Evolutionary conservation across 208 protist genomes (phyloP), one percentile per base, ranked within the genome.

Genomic region (Crithidia brevicula): DNA sequence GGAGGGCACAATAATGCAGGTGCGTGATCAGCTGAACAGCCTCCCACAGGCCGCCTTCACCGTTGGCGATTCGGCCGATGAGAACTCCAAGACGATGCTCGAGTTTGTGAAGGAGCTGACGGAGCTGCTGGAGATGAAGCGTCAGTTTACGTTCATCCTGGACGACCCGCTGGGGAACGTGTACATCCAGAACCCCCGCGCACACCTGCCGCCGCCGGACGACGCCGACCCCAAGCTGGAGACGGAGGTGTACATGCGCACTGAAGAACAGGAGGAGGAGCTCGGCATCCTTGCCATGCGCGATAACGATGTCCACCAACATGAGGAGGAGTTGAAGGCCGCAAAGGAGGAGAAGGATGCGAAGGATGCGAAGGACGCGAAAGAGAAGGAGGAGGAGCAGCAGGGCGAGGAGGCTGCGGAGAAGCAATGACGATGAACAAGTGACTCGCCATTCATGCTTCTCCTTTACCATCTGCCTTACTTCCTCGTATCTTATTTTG

Each of bases 111-210:
- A 86, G 22, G 88, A 97, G 43, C 72, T 98, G 4, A 68, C 92
- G 23, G 72, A 88, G 16, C 71, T 97, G 16, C 54, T 94, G 22
- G 52, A 79, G 11, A 36, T 89, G 20, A 83, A 90, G 65, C 74
- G 66, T 30, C 67, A 72, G 15, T 98, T 98, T 63, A 98, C 96
- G 7, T 89, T 98, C 31, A 92, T 97, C 47, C 74, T 98, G 47
- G 96, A 98, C 61, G 97, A 98, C 72, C 94, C 95, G 0, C 70
- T 98, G 1, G 78, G 84, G 10, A 97, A 97, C 66, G 81, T 92
- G 47, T 98, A 97, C 79, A 91, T 98, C 45, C 94, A 98, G 67
- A 96, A 97, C 78, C 88, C 94, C 8, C 81, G 89, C n/a, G 81
- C 87, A 2, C 92, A 96, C 63, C 68, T 96, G 10, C 81, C 88